phyloP scores from a whole-genome alignment of 192 early-diverging fungal species.

The Backusella westeae region DNA sequence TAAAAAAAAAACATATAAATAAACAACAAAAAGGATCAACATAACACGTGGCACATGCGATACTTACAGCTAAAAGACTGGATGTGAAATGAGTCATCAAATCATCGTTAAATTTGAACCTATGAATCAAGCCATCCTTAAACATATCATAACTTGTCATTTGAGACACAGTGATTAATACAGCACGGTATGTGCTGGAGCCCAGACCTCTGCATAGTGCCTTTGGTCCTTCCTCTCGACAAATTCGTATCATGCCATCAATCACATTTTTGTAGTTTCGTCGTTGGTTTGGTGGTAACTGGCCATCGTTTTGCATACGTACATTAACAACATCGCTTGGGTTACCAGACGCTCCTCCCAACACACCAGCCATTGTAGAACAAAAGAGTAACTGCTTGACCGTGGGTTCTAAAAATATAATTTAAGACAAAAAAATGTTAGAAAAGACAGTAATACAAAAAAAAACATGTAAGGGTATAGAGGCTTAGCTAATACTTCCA shows the following conservation, averaged over 20 bases:
- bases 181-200: conserved; percentile 86
- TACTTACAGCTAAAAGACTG: conserved; percentile 66
- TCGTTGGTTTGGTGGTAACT: conserved; percentile 58
- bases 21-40: not conserved
- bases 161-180: conserved; percentile 77
- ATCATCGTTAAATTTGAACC: conserved; percentile 61
- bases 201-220: conserved; percentile 89
- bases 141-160: conserved; percentile 75
- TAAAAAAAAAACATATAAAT: not conserved
- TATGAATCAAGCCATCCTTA: conserved; percentile 65
- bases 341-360: conserved; percentile 73
- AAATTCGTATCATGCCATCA: conserved; percentile 72
- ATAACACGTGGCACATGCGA: not conserved
- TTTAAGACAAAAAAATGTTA: not conserved
- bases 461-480: not conserved
- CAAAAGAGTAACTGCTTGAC: conserved; percentile 40
- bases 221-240: conserved; percentile 66
- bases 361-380: conserved; percentile 44
- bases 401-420: conserved; percentile 30
- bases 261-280: conserved; percentile 78
- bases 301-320: conserved; percentile 79
- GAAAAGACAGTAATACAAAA: not conserved
- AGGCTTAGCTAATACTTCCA: not conserved
- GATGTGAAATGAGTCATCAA: conserved; percentile 67
- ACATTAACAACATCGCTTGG: conserved; percentile 80